These are phyloP conservation scores for Aspergillus biplanus DNA, from an alignment of 495 filamentous ascomycete species.

Conservation along the genomic window DNA sequence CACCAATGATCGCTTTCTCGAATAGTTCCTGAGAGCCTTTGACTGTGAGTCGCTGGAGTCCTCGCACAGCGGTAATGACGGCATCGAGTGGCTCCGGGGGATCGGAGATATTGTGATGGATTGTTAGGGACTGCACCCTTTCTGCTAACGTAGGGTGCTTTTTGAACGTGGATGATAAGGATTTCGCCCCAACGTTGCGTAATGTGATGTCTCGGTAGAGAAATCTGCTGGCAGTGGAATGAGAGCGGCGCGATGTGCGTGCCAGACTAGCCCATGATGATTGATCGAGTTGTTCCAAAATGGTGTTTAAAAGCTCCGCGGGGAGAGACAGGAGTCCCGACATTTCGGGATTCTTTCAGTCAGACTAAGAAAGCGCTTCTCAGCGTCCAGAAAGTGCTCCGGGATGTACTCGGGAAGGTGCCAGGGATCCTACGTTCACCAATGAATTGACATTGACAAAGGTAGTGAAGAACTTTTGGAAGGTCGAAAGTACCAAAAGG, in stretches of 20 bases:
- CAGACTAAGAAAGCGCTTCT: no score
- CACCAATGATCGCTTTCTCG: no score
- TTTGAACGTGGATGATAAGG: not conserved
- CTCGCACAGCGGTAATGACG: not conserved
- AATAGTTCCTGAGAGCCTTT: not conserved
- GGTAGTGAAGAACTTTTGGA: no score
- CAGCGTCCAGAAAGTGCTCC: no score
- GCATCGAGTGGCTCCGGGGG: not conserved
- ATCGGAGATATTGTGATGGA: not conserved
- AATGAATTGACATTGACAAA: no score
- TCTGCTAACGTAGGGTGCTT: not conserved
- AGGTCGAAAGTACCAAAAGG: no score
- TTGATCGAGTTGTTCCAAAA: not conserved
- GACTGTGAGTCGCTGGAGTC: not conserved
- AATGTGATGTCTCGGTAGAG: not conserved
- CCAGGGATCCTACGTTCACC: no score
- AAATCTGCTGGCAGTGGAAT: no score
- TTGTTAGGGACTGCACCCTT: not conserved
- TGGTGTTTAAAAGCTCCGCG: not conserved
- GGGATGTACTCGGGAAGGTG: no score
- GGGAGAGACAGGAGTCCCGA: not conserved
- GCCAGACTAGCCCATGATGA: not conserved
- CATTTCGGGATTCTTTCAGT: no score
- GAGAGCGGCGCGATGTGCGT: no score
- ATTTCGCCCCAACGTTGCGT: not conserved